Evolutionary conservation across 164 flowering plant genomes (phyloP).

Genomic region (Umbellularia californica): DNA sequence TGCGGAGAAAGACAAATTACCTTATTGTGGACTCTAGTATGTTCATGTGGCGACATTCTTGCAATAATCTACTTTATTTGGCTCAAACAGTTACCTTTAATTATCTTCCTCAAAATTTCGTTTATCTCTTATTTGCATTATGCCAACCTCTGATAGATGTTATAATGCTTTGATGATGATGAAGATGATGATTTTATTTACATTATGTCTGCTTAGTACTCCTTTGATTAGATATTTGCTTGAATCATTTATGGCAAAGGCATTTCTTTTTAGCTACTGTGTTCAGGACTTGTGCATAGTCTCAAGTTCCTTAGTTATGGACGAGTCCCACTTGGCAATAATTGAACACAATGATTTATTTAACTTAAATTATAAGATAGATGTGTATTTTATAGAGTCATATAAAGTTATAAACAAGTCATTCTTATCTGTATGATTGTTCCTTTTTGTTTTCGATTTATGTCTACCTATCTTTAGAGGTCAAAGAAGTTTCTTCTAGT

Average conservation of each 20-base stretch:
- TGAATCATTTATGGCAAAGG: not conserved
- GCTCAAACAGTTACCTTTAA: not conserved
- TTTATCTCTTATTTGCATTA: not conserved
- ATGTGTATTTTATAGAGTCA: not conserved
- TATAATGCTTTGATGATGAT: too few relatives aligned
- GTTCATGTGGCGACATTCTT: conserved; percentile 11
- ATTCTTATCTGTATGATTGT: too few relatives aligned
- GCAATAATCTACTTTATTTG: not conserved
- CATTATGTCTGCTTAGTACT: not conserved
- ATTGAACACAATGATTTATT: too few relatives aligned
- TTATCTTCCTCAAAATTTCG: not conserved
- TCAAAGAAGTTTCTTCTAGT: too few relatives aligned
- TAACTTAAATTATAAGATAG: not conserved
- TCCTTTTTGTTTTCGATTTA: too few relatives aligned
- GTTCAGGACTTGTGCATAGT: not conserved
- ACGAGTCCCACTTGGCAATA: not conserved
- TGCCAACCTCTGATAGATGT: too few relatives aligned
- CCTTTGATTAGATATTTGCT: not conserved
- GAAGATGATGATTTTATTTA: too few relatives aligned
- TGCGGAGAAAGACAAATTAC: conserved; percentile 93
- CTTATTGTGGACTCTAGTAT: conserved; percentile 95
- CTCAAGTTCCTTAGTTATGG: not conserved
- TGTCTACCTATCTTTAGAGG: too few relatives aligned
- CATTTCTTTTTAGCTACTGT: not conserved
- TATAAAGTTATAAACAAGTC: too few relatives aligned